These are phyloP conservation scores for Bolboschoenus planiculmis DNA, from an alignment of 176 grass and related monocot species.

Conservation along the genomic window DNA sequence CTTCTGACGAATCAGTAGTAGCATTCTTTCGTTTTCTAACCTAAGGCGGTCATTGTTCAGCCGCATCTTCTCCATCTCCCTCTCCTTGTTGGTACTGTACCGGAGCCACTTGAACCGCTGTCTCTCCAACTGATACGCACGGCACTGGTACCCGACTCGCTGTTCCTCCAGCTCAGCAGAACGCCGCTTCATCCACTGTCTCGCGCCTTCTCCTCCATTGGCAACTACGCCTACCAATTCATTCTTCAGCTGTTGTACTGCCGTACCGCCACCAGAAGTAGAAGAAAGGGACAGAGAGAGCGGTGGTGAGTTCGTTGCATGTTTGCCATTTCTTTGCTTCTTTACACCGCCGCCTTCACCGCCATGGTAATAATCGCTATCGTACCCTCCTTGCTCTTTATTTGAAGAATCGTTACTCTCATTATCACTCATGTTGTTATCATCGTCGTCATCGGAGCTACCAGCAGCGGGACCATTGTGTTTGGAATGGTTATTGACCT, in stretches of 20 bases:
- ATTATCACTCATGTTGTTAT: slow-evolving; percentile 50
- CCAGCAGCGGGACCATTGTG: not conserved
- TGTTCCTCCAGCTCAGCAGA: slow-evolving; percentile 66
- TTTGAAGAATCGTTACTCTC: slow-evolving; percentile 23
- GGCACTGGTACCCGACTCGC: slow-evolving; percentile 36
- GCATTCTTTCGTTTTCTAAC: slow-evolving; percentile 62
- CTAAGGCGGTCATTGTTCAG: slow-evolving; percentile 48
- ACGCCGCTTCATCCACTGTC: slow-evolving; percentile 48
- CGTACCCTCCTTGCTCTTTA: slow-evolving; percentile 25
- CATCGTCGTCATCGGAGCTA: slow-evolving; percentile 22
- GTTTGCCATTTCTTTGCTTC: not conserved
- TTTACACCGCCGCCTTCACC: not conserved
- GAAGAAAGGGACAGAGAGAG: slow-evolving; percentile 39
- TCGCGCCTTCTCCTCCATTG: slow-evolving; percentile 26
- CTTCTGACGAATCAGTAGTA: slow-evolving; percentile 62
- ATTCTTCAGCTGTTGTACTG: slow-evolving; percentile 46
- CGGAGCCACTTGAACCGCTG: slow-evolving; percentile 73
- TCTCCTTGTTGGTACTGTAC: slow-evolving; percentile 64
- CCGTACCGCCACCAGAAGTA: not conserved
- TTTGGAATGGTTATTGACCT: slow-evolving; percentile 13
- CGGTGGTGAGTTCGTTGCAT: not conserved
- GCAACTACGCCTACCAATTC: slow-evolving; percentile 34
- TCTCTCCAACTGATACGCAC: slow-evolving; percentile 39
- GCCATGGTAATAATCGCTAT: slow-evolving; percentile 3
- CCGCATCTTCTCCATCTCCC: slow-evolving; percentile 57